These are phyloP conservation scores for Ilex asprella DNA, from an alignment of 257 asterid species.

Conservation along the genomic window DNA sequence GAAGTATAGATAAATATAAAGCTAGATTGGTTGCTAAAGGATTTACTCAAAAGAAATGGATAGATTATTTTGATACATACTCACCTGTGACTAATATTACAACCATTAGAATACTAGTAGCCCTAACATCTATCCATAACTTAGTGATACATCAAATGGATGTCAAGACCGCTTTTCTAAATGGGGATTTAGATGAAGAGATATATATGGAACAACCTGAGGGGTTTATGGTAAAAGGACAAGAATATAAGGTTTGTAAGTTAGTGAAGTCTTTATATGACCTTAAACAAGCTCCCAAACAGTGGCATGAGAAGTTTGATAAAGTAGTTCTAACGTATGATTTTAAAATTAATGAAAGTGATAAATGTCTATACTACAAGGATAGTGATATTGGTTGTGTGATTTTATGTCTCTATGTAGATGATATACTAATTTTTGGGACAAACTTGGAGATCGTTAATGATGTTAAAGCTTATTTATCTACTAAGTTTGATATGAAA, in stretches of 20 bases:
- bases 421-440: neutral
- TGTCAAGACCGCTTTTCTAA: no score
- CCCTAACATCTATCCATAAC: neutral
- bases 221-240: no score
- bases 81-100: neutral
- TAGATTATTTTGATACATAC: no score
- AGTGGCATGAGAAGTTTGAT: no score
- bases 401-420: neutral
- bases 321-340: no score
- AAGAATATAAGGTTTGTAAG: neutral
- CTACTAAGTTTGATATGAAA: no score
- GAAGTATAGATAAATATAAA: neutral
- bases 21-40: neutral
- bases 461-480: neutral
- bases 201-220: no score
- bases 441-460: neutral
- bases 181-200: no score
- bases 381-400: neutral
- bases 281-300: no score
- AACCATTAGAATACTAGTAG: neutral
- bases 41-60: neutral
- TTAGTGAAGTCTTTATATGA: neutral
- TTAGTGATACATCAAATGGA: neutral
- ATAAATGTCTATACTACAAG: neutral
- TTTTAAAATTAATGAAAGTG: no score